Evolutionary conservation across 2,329 filamentous ascomycete genomes (phyloP), one percentile per base, ranked within the genome.

Genomic region (Aspergillus cejpii): DNA sequence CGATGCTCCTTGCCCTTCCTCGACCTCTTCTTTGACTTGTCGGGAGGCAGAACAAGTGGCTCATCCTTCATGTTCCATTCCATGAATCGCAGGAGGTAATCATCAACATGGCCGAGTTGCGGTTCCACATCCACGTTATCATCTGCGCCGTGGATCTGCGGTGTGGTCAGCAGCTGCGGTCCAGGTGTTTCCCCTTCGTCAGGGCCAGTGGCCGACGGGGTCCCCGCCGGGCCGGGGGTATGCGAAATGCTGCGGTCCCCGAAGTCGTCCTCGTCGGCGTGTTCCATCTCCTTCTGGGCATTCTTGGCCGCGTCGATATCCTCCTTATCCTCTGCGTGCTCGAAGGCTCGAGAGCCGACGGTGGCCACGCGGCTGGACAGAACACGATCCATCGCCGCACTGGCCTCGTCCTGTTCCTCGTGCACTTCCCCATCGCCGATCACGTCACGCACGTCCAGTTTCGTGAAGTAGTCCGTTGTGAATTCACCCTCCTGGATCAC

Each of bases 401-500:
- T 85, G 2, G 86, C 86, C 40, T 86, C 85, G 17, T 84, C 83
- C 47, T 85, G 79, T 0, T 74, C 75, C 54, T 82, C 78, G n/a
- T 78, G 74, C 19, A 36, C 34, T 21, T 79, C 69, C 27, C 69
- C 66, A 24, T 78, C 76, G 42, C 76, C 78, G 20, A 87, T 73
- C 40, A 86, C 82, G 48, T 87, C 85, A 28, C 79, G 76, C 40
- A 84, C 82, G 2, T 78, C 72, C 34, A 86, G 74, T 57, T 84
- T 88, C 58, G 89, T 89, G 68, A 95, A 91, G 64, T 95, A 90
- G 59, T 98, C 92, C 0, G 92, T 98, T 0, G 91, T 98, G 65
- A 98, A 98, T 54, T 91, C 89, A 51, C 92, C 92, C 64, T 97
- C 92, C 62, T 98, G 94, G 55, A 98, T 98, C 45, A 98, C 90